Conservation (phyloP, 2,329 filamentous ascomycete species). For the Geosmithia morbida region DNA sequence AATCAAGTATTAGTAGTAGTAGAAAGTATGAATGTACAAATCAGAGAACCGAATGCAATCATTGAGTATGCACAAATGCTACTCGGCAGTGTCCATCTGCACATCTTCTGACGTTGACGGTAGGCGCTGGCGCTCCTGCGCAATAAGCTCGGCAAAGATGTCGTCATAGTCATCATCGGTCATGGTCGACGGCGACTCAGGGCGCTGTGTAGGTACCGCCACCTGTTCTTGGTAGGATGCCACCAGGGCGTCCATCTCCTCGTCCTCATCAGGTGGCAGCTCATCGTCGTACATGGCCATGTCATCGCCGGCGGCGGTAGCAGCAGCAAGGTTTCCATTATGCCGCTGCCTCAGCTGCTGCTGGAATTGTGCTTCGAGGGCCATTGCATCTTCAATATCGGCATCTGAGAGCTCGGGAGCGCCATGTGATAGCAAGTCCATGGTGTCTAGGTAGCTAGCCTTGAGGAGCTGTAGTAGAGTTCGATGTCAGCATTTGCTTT, state of each 20-base stretch:
- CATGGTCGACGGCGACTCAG: constrained; percentile 16
- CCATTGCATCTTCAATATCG: constrained; percentile 35
- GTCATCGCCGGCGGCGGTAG: constrained; percentile 21
- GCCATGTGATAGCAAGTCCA: constrained; percentile 16
- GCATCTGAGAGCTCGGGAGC: constrained; percentile 28
- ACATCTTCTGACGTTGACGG: constrained; percentile 28
- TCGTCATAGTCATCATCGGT: constrained; percentile 48
- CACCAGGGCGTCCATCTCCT: constrained; percentile 42
- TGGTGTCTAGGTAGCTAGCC: constrained; percentile 17
- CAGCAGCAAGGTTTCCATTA: too few relatives aligned
- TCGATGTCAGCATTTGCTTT: neutral
- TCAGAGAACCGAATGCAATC: neutral
- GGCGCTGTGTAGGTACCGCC: constrained; percentile 7
- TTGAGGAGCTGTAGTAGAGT: constrained; percentile 16
- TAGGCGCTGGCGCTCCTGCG: constrained; percentile 12
- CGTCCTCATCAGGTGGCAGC: constrained; percentile 26
- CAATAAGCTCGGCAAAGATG: constrained; percentile 34
- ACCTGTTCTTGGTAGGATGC: constrained; percentile 25
- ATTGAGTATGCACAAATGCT: neutral
- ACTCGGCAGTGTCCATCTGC: constrained; percentile 14
- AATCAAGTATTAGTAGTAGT: too few relatives aligned
- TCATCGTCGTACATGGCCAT: constrained; percentile 32
- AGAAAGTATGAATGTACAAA: neutral
- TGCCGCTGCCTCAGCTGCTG: neutral
- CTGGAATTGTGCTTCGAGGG: constrained; percentile 10